Conservation (phyloP, 2,329 filamentous ascomycete genomes). For the Fonsecaea nubica region DNA sequence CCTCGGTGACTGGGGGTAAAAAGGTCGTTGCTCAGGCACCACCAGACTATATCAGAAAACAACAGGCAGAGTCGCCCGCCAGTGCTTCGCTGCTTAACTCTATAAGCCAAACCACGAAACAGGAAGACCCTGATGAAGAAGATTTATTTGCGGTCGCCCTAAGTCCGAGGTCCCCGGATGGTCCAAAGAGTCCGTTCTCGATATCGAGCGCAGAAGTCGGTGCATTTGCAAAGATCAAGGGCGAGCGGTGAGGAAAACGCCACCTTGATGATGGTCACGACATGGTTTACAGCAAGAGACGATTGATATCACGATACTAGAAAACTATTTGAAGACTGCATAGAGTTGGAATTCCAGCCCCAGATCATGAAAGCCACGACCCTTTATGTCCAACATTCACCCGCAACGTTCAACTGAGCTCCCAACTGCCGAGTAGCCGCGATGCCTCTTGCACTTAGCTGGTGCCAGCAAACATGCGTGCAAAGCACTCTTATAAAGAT, state of each 20-base stretch:
- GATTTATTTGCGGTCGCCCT: conserved; percentile 87
- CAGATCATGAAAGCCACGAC: conserved; percentile 18
- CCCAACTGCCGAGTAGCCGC: neutral
- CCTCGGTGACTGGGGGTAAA: conserved; percentile 28
- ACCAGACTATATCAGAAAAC: conserved; percentile 48
- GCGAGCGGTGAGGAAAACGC: conserved; percentile 25
- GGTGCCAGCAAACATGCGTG: neutral
- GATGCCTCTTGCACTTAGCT: neutral
- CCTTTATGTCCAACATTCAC: conserved; percentile 9
- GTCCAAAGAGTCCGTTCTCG: conserved; percentile 81
- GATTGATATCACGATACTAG: conserved; percentile 21
- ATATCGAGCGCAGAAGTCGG: conserved; percentile 55
- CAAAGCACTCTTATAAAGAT: conserved; percentile 10
- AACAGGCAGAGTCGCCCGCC: conserved; percentile 45
- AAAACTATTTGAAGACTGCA: conserved; percentile 25
- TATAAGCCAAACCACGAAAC: conserved; percentile 26
- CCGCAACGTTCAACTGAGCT: conserved; percentile 3
- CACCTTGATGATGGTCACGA: neutral
- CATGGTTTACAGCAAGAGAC: conserved; percentile 11
- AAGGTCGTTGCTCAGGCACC: conserved; percentile 48
- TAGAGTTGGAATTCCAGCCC: conserved; percentile 6
- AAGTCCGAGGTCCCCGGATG: conserved; percentile 84
- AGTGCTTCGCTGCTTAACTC: conserved; percentile 42
- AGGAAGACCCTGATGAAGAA: conserved; percentile 66
- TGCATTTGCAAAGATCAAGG: conserved; percentile 40